phyloP scores from a whole-genome alignment of 2,329 filamentous ascomycete species.

The Dactylellina haptotyla region DNA sequence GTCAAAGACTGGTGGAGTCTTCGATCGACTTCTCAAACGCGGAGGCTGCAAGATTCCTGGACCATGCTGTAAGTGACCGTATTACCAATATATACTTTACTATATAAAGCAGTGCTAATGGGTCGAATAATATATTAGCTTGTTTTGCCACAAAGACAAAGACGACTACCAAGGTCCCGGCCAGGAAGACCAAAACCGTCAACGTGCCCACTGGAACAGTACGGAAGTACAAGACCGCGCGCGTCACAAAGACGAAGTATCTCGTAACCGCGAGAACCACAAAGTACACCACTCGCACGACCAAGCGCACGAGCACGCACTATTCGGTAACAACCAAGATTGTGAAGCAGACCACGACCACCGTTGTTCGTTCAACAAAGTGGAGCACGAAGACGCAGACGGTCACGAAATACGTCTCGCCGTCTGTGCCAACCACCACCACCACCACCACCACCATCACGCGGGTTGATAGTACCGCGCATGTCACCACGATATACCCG shows the following conservation, averaged over 20 bases:
- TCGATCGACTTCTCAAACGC: too few relatives aligned
- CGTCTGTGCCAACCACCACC: too few relatives aligned
- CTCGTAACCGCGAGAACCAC: background rate
- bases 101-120: too few relatives aligned
- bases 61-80: background rate
- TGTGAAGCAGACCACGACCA: background rate
- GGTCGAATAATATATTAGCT: background rate
- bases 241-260: background rate
- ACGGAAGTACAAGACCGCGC: background rate
- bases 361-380: background rate
- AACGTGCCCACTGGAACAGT: background rate
- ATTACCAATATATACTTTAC: too few relatives aligned
- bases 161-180: background rate
- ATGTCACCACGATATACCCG: background rate
- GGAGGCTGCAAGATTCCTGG: too few relatives aligned
- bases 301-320: background rate
- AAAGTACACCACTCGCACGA: background rate
- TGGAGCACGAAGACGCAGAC: background rate
- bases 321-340: background rate
- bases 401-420: constrained; percentile 1
- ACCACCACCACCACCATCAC: background rate
- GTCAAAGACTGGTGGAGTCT: background rate
- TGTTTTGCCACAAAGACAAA: constrained; percentile 2
- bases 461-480: too few relatives aligned
- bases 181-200: background rate